Evolutionary conservation across 1,284 basidiomycete species (phyloP), one percentile per base, ranked within the genome.

Genomic region (Puccinia sorghi): DNA sequence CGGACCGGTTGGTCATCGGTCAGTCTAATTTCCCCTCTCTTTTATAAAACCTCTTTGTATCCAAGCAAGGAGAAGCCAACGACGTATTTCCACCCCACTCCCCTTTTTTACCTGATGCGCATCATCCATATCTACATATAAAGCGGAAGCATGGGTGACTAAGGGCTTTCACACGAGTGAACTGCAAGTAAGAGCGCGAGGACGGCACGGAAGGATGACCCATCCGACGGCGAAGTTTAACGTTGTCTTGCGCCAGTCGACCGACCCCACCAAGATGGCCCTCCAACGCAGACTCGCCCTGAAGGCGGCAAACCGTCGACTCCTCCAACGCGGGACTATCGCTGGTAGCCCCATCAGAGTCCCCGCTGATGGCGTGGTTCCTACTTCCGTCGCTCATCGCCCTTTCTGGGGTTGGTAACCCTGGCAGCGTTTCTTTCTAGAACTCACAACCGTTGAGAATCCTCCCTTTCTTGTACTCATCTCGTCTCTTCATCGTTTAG

Each of bases 111-210:
- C 8, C 17, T 56, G 6, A 4, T 64, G 39, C 39, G 27, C 59
- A 15, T 13, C 6, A 66, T 43, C 2, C 7, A 43, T 46, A 25
- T 61, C 6, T 20, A 61, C 11, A 32, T 20, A 66, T 13, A 59
- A 13, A 77, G 74, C 64, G 37, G 50, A 67, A 59, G 74, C 74
- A 59, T 77, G 74, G 74, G 74, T 77, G 20, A 77, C 74, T 15
- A 69, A 77, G 43, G 63, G 74, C 11, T 67, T 67, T 22, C 63
- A 77, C 27, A 77, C 64, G 3, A 32, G 52, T 20, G 74, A 77
- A 48, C 54, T 77, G 43, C 74, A 77, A 69, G 64, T 77, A 54
- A 41, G 74, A 77, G 74, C 64, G 15, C 27, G 74, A 25, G 74
- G 74, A 41, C 64, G 64, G 41, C 74, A 77, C 67, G 74, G 74